These are phyloP conservation scores for Trichophyton rubrum DNA, from an alignment of 2,329 filamentous ascomycete species.

Conservation along the genomic window DNA sequence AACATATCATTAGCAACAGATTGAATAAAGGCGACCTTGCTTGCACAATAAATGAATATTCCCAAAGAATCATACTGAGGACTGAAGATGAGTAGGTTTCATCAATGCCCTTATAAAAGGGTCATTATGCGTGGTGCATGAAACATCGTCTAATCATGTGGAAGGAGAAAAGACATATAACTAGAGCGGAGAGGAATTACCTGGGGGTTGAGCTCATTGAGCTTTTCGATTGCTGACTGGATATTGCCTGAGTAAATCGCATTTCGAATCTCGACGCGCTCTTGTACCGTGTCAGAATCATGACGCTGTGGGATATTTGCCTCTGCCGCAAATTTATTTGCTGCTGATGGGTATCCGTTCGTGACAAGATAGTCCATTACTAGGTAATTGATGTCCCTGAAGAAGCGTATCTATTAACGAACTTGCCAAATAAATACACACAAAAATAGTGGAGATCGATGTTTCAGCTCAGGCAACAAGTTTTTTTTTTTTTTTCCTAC, in stretches of 20 bases:
- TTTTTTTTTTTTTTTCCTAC: slow-evolving; percentile 72
- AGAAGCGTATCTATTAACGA: slow-evolving; percentile 20
- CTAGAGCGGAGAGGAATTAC: slow-evolving; percentile 45
- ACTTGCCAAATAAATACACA: neutral
- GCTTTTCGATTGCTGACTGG: slow-evolving; percentile 66
- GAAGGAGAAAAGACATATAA: slow-evolving; percentile 7
- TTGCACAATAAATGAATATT: slow-evolving; percentile 12
- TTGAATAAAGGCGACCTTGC: slow-evolving; percentile 7
- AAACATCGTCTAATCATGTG: slow-evolving; percentile 87
- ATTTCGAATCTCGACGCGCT: slow-evolving; percentile 70
- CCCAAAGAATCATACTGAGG: slow-evolving; percentile 61
- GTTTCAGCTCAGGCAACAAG: slow-evolving; percentile 55
- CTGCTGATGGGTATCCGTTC: slow-evolving; percentile 86
- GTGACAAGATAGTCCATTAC: slow-evolving; percentile 96
- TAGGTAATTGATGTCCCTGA: slow-evolving; percentile 83
- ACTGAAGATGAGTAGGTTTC: slow-evolving; percentile 69
- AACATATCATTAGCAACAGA: slow-evolving; percentile 11
- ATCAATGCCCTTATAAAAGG: slow-evolving; percentile 68
- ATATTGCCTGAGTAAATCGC: slow-evolving; percentile 79
- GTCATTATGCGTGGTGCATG: slow-evolving; percentile 99
- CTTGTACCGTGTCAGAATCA: slow-evolving; percentile 59
- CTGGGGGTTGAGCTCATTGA: slow-evolving; percentile 85
- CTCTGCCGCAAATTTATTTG: slow-evolving; percentile 85
- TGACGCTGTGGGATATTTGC: slow-evolving; percentile 64
- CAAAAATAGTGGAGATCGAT: slow-evolving; percentile 8